A percentile compares a stretch with the other conserved stretches of the same genome.
Conservation (phyloP, 495 filamentous ascomycete genomes). For the Penicillium flavigenum region DNA sequence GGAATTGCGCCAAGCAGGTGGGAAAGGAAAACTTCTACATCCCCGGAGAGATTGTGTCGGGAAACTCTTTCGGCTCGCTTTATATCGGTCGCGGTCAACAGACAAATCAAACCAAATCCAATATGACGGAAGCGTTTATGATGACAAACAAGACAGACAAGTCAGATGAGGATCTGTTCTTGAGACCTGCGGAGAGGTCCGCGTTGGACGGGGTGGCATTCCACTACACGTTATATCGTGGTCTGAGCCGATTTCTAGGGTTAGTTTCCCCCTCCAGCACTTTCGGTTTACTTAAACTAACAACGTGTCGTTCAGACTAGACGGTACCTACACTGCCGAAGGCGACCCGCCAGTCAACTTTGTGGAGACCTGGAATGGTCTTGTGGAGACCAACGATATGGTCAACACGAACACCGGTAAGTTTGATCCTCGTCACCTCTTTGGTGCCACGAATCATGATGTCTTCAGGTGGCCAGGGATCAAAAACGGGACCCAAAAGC, state of each 20-base stretch:
- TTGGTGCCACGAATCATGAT: constrained; percentile 51
- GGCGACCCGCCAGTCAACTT: constrained; percentile 43
- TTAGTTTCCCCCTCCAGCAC: constrained; percentile 5
- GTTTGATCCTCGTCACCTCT: constrained; percentile 52
- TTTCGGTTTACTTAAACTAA: not conserved
- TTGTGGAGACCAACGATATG: constrained; percentile 46
- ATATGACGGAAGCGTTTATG: constrained; percentile 27
- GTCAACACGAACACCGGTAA: constrained; percentile 48
- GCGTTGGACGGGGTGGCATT: constrained; percentile 46
- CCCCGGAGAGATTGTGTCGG: constrained; percentile 46
- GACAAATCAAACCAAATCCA: constrained; percentile 26
- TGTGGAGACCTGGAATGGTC: constrained; percentile 39
- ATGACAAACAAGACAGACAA: constrained; percentile 22
- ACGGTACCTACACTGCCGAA: constrained; percentile 41
- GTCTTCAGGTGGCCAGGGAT: constrained; percentile 53
- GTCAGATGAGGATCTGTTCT: constrained; percentile 24
- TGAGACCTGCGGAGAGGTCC: constrained; percentile 33
- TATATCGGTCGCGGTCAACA: constrained; percentile 41
- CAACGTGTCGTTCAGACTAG: constrained; percentile 23
- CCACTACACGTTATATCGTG: constrained; percentile 49
- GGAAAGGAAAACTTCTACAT: constrained; percentile 51
- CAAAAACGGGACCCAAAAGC: constrained; percentile 46
- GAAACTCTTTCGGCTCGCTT: constrained; percentile 36
- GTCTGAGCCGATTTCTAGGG: constrained; percentile 47
- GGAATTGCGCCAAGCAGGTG: constrained; percentile 39